phyloP scores from a whole-genome alignment of 164 flowering plant species.

The Aristolochia californica region DNA sequence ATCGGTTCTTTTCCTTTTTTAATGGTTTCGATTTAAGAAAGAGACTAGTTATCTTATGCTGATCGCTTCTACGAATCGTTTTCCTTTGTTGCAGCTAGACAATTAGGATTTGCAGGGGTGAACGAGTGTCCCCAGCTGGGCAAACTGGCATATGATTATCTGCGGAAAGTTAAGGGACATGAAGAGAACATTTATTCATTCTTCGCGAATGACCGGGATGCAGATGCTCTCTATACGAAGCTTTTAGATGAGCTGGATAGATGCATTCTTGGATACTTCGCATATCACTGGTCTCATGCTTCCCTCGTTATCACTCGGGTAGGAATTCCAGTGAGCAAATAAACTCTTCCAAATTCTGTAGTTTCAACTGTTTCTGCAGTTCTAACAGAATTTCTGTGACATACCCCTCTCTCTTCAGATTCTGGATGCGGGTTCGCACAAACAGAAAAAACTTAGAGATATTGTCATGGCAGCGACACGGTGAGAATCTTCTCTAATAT shows the following conservation, averaged over 20 bases:
- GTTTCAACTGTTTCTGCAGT: too few species aligned
- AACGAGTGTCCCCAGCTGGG: slow-evolving; percentile 46
- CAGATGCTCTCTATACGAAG: slow-evolving; percentile 40
- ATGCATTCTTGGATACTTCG: slow-evolving; percentile 72
- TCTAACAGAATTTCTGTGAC: too few species aligned
- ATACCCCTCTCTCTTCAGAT: slow-evolving; percentile 25
- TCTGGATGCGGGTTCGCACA: slow-evolving; percentile 36
- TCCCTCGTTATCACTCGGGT: slow-evolving; percentile 63
- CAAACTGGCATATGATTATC: slow-evolving; percentile 51
- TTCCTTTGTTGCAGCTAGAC: slow-evolving; percentile 46
- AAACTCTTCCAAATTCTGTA: too few species aligned
- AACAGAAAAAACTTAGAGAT: slow-evolving; percentile 46
- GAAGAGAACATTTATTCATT: slow-evolving; percentile 49
- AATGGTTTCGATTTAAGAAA: too few species aligned
- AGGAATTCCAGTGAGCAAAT: not conserved
- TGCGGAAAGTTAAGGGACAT: slow-evolving; percentile 43
- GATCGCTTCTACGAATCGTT: not conserved
- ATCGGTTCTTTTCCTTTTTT: not conserved
- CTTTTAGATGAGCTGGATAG: slow-evolving; percentile 68
- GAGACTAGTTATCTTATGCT: not conserved
- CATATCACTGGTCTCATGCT: slow-evolving; percentile 74
- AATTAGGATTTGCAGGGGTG: slow-evolving; percentile 57
- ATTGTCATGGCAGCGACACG: slow-evolving; percentile 85
- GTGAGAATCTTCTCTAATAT: slow-evolving; percentile 18
- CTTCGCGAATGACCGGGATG: slow-evolving; percentile 31